These are phyloP conservation scores for Rhodotorula sp. DNA, from an alignment of 1,284 basidiomycete species.

Conservation along the genomic window DNA sequence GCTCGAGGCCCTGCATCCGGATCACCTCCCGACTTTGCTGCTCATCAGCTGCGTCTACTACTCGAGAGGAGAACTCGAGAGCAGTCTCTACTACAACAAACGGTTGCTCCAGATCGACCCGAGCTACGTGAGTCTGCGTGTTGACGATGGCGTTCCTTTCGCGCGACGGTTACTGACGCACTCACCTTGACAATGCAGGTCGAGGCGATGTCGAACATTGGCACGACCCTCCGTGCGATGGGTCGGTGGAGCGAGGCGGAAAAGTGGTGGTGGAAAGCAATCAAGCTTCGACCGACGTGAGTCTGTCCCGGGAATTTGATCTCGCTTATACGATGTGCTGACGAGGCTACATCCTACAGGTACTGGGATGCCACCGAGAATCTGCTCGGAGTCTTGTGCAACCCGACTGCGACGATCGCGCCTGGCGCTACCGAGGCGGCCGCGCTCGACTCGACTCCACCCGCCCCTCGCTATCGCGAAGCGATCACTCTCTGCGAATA, in stretches of 20 bases:
- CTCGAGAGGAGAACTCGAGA: constrained; percentile 46
- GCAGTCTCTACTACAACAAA: constrained; percentile 49
- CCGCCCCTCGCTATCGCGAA: constrained; percentile 47
- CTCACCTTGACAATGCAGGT: constrained; percentile 42
- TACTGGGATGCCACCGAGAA: constrained; percentile 53
- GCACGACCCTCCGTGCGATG: constrained; percentile 55
- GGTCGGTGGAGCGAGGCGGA: constrained; percentile 52
- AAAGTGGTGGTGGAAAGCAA: constrained; percentile 55
- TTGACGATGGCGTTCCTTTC: background rate
- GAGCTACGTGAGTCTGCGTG: constrained; percentile 49
- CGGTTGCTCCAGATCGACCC: constrained; percentile 49
- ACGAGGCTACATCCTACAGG: background rate
- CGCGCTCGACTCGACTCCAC: background rate
- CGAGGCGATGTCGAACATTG: constrained; percentile 59
- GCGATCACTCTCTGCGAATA: constrained; percentile 52
- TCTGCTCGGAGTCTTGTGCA: constrained; percentile 53
- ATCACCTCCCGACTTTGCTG: constrained; percentile 50
- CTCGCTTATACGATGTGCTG: too few relatives aligned
- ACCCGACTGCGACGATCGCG: constrained; percentile 35
- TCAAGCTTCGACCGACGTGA: constrained; percentile 52
- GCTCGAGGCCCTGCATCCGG: constrained; percentile 47
- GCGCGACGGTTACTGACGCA: background rate
- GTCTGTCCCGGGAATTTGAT: constrained; percentile 45
- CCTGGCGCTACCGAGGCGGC: constrained; percentile 5
- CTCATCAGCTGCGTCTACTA: constrained; percentile 51